These are phyloP conservation scores for Boletus tomentosulus DNA, from an alignment of 768 basidiomycete species.

Conservation along the genomic window DNA sequence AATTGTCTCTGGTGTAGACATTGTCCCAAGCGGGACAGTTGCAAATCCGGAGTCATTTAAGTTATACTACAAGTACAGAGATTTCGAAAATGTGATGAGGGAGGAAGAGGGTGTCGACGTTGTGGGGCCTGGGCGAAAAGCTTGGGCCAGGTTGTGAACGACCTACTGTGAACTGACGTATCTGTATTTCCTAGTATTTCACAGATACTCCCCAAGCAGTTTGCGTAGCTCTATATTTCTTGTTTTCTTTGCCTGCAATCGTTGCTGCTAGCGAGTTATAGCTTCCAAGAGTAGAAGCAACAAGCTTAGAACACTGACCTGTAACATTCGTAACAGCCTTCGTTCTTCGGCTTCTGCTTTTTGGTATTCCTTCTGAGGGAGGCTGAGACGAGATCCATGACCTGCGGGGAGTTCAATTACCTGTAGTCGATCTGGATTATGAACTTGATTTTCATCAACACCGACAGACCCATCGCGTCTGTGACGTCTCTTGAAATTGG, in stretches of 20 bases:
- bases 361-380: slow-evolving; percentile 6
- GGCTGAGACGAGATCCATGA: neutral
- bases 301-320: neutral
- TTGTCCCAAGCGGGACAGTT: slow-evolving; percentile 70
- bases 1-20: slow-evolving; percentile 61
- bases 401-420: neutral
- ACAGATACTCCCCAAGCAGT: slow-evolving; percentile 8
- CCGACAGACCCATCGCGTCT: neutral
- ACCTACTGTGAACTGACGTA: neutral
- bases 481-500: neutral
- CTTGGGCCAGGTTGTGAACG: slow-evolving; percentile 14
- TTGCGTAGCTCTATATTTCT: slow-evolving; percentile 10
- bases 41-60: slow-evolving; percentile 67
- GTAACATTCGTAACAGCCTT: slow-evolving; percentile 10
- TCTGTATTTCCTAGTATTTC: neutral
- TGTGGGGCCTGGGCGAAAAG: neutral
- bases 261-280: neutral
- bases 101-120: slow-evolving; percentile 14
- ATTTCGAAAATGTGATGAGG: slow-evolving; percentile 38
- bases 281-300: neutral
- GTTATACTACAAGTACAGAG: slow-evolving; percentile 58
- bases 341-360: slow-evolving; percentile 13
- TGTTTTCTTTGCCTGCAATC: slow-evolving; percentile 1
- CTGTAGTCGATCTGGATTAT: neutral
- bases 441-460: neutral